A percentile compares a stretch with the other conserved stretches of the same genome.
Evolutionary conservation across 1,284 basidiomycete genomes (phyloP).

Genomic region (Leccinum holopus): DNA sequence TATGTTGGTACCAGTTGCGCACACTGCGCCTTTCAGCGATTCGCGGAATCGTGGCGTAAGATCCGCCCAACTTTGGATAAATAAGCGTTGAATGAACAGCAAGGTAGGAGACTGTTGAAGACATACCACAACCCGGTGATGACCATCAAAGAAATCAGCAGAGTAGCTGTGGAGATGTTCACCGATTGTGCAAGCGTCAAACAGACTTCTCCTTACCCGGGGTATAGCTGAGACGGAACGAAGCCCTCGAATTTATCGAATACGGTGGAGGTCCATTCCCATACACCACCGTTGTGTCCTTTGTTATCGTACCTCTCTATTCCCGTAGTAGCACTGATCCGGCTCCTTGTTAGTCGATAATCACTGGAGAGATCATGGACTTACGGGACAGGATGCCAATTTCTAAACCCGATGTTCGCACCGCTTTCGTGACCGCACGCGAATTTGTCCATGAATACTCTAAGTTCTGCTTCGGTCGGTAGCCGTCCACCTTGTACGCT

Average conservation of each 20-base stretch:
- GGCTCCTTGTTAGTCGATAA: constrained; percentile 8
- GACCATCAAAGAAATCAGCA: constrained; percentile 85
- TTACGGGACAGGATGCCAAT: constrained; percentile 93
- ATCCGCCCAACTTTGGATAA: constrained; percentile 74
- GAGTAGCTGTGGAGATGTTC: constrained; percentile 58
- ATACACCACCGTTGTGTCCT: constrained; percentile 93
- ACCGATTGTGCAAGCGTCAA: background rate
- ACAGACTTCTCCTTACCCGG: constrained; percentile 51
- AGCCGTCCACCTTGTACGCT: constrained; percentile 85
- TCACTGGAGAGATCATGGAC: constrained; percentile 31
- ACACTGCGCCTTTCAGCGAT: constrained; percentile 75
- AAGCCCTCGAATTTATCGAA: constrained; percentile 78
- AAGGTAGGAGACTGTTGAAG: background rate
- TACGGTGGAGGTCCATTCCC: constrained; percentile 94
- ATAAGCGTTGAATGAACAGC: constrained; percentile 2
- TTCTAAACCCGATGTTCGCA: constrained; percentile 83
- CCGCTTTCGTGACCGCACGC: constrained; percentile 69
- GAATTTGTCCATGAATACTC: constrained; percentile 73
- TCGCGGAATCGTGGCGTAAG: constrained; percentile 84
- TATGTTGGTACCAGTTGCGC: constrained; percentile 83
- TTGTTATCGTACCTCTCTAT: constrained; percentile 44
- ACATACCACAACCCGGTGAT: constrained; percentile 80
- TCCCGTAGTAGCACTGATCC: constrained; percentile 60
- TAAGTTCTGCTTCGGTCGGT: constrained; percentile 88
- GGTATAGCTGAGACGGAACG: constrained; percentile 74